phyloP scores from a whole-genome alignment of 768 basidiomycete species.

The Steccherinum ochraceum region DNA sequence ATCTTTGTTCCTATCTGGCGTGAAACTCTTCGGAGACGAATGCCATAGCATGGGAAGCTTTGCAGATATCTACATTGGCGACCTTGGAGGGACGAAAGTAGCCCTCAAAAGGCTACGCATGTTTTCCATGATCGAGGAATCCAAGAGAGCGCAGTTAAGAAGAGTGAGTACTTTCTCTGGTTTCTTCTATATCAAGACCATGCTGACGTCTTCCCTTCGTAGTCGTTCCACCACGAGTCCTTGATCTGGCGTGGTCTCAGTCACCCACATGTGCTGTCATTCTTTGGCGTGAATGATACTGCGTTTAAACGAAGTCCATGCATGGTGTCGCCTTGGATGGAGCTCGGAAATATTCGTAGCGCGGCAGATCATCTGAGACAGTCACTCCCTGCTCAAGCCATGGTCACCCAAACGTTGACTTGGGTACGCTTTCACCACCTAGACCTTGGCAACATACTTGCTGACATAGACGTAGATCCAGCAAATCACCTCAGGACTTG shows the following conservation, averaged over 20 bases:
- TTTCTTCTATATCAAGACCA: no score
- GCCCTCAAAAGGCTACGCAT: slow-evolving; percentile 3
- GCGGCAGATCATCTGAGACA: not conserved
- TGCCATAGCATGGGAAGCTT: not conserved
- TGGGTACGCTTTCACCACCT: not conserved
- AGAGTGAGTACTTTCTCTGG: not conserved
- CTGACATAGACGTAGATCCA: not conserved
- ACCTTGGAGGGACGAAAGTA: not conserved
- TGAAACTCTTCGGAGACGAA: not conserved
- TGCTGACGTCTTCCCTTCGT: not conserved
- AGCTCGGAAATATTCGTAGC: not conserved
- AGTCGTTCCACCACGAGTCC: slow-evolving; percentile 26
- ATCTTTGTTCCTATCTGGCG: not conserved
- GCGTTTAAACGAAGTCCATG: slow-evolving; percentile 9
- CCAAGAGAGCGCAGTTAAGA: not conserved
- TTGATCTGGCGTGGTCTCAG: slow-evolving; percentile 26
- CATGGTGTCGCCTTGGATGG: not conserved
- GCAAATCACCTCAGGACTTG: slow-evolving; percentile 3
- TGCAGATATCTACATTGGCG: not conserved
- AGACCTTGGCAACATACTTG: not conserved
- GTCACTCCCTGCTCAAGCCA: not conserved
- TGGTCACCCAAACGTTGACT: not conserved
- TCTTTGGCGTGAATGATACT: slow-evolving; percentile 28
- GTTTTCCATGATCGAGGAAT: not conserved
- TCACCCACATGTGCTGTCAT: slow-evolving; percentile 29